Base-by-base conservation (phyloP, 306 rosid genomes). In the Abrus precatorius region DNA sequence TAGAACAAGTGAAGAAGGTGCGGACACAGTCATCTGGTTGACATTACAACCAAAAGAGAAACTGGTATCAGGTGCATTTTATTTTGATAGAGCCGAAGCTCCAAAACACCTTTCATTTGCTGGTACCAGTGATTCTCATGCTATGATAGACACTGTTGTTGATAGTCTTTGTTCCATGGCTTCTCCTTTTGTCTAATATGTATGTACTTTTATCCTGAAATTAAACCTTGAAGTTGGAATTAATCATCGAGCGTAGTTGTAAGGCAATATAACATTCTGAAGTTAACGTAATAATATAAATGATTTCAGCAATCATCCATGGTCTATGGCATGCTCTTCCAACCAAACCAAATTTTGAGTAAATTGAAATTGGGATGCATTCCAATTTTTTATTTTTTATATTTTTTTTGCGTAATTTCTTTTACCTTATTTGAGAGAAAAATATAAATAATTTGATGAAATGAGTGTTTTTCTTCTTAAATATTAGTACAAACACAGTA, bases 71-170 rank as follows among this genome's bases (percentile, higher is more conserved):
- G 98, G 97, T 62, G 87, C 90, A 69, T 89, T 95, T 75, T 95
- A 93, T 86, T 95, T 95, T 75, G 99, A 95, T 77, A 89, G 98
- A 89, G 91, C 87, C 63, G 93, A 90, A 89, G 97, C 90, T 66
- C 84, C 94, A 0, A 95, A 95, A 77, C 99, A 95, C 81, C 89
- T 95, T 14, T 28, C 55, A 52, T 86, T 90, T 87, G 69, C 92
- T 54, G 94, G 85, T 28, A 91, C 99, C 7, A 30, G 85, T 50
- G 90, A 82, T 45, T 91, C 99, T 64, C 97, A 89, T 85, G 80
- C 87, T 54, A 2, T 61, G 61, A 88, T 91, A 10, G 84, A 86
- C 83, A 82, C 96, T 54, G 6, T 93, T 27, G 27, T 83, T 57
- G 85, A 84, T 62, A 62, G 27, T 81, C 88, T 95, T 38, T 80